Percentiles rank a stretch among this genome's conserved stretches.
Conservation (phyloP, 306 rosid species). For the Lathyrus oleraceus region DNA sequence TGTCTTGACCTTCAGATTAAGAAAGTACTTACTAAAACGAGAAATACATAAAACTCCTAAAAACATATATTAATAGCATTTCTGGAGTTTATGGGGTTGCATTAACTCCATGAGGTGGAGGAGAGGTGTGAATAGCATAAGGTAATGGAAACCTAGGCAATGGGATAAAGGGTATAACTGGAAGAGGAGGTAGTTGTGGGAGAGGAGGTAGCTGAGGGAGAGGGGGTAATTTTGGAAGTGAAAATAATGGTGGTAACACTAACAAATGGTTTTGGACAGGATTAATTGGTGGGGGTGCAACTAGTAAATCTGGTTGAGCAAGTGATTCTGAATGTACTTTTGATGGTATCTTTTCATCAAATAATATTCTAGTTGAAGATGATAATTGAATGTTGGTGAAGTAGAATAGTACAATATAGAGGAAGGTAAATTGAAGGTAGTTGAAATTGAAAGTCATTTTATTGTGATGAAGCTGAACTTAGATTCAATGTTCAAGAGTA, state of each 20-base stretch:
- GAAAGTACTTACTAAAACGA: background rate
- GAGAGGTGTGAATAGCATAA: slow-evolving; percentile 6
- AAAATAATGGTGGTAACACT: background rate
- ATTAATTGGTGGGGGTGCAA: slow-evolving; percentile 12
- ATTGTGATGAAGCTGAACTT: background rate
- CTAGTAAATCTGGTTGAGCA: background rate
- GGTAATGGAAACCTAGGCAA: slow-evolving; percentile 4
- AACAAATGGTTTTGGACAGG: background rate
- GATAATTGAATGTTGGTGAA: slow-evolving; percentile 24
- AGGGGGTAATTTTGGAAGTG: slow-evolving; percentile 38
- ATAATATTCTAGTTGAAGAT: background rate
- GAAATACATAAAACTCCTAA: background rate
- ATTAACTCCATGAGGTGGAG: background rate
- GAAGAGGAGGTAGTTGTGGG: background rate
- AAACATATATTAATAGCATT: background rate
- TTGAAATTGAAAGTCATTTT: slow-evolving; percentile 25
- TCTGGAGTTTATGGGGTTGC: slow-evolving; percentile 25
- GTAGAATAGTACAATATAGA: background rate
- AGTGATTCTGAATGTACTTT: background rate
- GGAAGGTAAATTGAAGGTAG: background rate
- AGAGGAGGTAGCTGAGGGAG: slow-evolving; percentile 23
- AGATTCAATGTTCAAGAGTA: background rate
- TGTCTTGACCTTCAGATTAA: too few species aligned
- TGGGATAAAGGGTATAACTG: background rate
- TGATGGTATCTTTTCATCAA: slow-evolving; percentile 8